Conservation (phyloP, 1,139 yeast genomes). For the Nakaseomyces sp. region DNA sequence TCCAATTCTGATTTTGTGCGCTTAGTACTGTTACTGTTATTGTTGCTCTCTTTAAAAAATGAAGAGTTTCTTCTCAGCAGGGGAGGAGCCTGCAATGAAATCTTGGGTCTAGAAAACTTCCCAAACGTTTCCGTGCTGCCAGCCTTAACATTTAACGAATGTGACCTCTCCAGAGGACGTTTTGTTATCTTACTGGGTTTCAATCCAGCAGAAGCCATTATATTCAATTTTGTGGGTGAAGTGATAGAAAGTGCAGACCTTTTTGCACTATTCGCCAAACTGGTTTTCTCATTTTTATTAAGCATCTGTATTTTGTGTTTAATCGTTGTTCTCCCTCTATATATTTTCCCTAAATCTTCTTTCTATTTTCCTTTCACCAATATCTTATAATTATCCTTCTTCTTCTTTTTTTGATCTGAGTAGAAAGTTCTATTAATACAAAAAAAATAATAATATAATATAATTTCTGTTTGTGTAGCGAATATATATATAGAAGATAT, state of each 20-base stretch:
- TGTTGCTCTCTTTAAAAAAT: slow-evolving; percentile 25
- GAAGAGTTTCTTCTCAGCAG: slow-evolving; percentile 28
- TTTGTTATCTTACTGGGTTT: slow-evolving; percentile 21
- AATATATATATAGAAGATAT: too few relatives aligned
- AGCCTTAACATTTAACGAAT: slow-evolving; percentile 17
- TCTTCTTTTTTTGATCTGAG: too few relatives aligned
- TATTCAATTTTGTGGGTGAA: slow-evolving; percentile 42
- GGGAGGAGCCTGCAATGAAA: slow-evolving; percentile 23
- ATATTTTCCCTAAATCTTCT: too few relatives aligned
- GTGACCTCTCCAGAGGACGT: slow-evolving; percentile 19
- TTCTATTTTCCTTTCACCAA: too few relatives aligned
- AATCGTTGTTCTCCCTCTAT: too few relatives aligned
- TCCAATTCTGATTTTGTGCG: slow-evolving; percentile 6
- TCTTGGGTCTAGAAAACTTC: slow-evolving; percentile 16
- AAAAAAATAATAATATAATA: too few relatives aligned
- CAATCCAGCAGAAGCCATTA: slow-evolving; percentile 33
- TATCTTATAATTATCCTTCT: too few relatives aligned
- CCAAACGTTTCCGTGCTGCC: slow-evolving; percentile 1
- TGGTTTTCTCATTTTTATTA: slow-evolving; percentile 6
- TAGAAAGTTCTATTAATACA: too few relatives aligned
- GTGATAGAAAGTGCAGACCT: slow-evolving; percentile 32
- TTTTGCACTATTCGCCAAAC: slow-evolving; percentile 16
- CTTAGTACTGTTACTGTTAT: slow-evolving; percentile 10
- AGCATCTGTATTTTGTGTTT: slow-evolving; percentile 6
- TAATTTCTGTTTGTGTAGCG: too few relatives aligned